A percentile compares a stretch with the other conserved stretches of the same genome.
These are phyloP conservation scores for Cyathus striatus DNA, from an alignment of 768 basidiomycete genomes.

Conservation along the genomic window DNA sequence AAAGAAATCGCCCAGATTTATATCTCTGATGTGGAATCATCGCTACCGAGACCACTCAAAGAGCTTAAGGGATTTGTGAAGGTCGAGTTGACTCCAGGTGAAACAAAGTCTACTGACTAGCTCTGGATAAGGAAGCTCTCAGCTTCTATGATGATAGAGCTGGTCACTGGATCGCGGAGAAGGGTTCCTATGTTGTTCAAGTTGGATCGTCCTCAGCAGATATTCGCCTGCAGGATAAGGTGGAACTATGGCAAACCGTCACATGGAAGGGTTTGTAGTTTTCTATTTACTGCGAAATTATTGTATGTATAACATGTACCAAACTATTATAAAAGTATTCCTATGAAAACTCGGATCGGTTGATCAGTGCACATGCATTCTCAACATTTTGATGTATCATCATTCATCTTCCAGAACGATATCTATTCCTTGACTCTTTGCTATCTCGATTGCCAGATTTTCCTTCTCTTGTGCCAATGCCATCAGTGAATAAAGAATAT, in stretches of 20 bases:
- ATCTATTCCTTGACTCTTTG: constrained; percentile 48
- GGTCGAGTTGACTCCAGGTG: constrained; percentile 37
- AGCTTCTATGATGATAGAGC: constrained; percentile 42
- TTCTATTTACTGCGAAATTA: not conserved
- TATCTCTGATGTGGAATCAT: constrained; percentile 33
- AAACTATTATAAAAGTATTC: not conserved
- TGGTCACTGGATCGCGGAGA: constrained; percentile 41
- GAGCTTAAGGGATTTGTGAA: constrained; percentile 47
- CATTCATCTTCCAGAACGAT: constrained; percentile 42
- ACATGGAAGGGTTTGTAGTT: constrained; percentile 37
- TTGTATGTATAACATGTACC: not conserved
- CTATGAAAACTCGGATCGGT: not conserved
- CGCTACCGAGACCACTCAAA: constrained; percentile 37
- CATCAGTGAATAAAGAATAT: constrained; percentile 53
- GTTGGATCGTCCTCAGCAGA: constrained; percentile 43
- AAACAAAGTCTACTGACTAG: constrained; percentile 30
- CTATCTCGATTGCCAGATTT: constrained; percentile 37
- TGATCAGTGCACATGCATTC: not conserved
- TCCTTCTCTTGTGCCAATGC: constrained; percentile 43
- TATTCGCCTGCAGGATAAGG: constrained; percentile 27
- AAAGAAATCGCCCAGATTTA: constrained; percentile 46
- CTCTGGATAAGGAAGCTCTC: constrained; percentile 42
- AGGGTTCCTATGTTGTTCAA: constrained; percentile 37
- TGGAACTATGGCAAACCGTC: constrained; percentile 27
- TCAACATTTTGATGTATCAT: too few species aligned